Conservation (phyloP, 2,329 filamentous ascomycete genomes). For the Aspergillus neoniger region DNA sequence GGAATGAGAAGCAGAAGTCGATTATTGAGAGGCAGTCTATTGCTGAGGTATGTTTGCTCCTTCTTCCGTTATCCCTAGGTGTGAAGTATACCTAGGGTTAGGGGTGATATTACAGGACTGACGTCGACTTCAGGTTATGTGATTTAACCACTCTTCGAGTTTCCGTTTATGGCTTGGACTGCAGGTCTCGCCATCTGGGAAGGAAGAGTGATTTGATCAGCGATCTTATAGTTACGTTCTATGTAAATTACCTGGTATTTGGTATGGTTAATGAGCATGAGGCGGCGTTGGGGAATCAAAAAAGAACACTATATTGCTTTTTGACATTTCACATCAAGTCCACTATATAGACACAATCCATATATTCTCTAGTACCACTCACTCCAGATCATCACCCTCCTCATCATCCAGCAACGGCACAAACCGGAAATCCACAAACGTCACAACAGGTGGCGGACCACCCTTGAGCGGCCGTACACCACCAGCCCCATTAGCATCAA, state of each 20-base stretch:
- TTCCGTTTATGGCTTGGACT: not conserved
- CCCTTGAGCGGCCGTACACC: conserved; percentile 23
- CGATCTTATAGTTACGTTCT: not conserved
- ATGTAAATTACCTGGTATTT: not conserved
- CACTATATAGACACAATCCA: not conserved
- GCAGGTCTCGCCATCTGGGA: not conserved
- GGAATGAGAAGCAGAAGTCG: conserved; percentile 83
- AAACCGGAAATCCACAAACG: conserved; percentile 52
- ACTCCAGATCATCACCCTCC: conserved; percentile 18
- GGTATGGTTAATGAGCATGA: not conserved
- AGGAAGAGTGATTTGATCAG: not conserved
- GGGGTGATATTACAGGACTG: not conserved
- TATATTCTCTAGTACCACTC: not conserved
- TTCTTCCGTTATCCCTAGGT: not conserved
- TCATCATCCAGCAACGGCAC: conserved; percentile 49
- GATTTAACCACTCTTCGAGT: not conserved
- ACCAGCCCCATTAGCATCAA: conserved; percentile 59
- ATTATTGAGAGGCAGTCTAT: conserved; percentile 70
- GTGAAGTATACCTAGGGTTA: conserved; percentile 11
- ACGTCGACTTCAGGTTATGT: not conserved
- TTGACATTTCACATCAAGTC: not conserved
- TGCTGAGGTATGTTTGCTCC: conserved; percentile 44
- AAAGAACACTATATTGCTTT: not conserved
- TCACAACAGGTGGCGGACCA: conserved; percentile 34
- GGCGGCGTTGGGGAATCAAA: not conserved